These are phyloP conservation scores for Acanthamoeba lenticulata DNA, from an alignment of 208 protist genomes.

Conservation along the genomic window DNA sequence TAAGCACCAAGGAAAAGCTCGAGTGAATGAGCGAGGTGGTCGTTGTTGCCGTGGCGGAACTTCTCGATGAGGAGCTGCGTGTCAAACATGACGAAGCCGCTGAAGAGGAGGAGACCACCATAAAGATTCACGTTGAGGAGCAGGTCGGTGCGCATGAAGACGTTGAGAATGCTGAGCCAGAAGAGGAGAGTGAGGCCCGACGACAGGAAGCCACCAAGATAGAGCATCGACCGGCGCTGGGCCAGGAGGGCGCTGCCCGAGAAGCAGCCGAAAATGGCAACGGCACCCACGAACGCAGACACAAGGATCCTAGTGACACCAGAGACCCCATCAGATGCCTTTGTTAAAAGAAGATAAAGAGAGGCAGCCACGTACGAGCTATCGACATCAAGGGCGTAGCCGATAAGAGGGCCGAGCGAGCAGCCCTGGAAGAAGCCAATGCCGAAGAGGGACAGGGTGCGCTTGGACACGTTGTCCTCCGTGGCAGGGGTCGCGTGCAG, in stretches of 20 bases:
- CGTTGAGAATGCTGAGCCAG: neutral
- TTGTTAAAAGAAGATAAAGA: neutral
- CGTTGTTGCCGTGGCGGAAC: neutral
- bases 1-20: slow-evolving; percentile 33
- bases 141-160: neutral
- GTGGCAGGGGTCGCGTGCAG: neutral
- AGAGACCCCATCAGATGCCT: neutral
- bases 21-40: neutral
- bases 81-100: slow-evolving; percentile 52
- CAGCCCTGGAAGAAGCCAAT: slow-evolving; percentile 37
- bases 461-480: slow-evolving; percentile 4
- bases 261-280: slow-evolving; percentile 16
- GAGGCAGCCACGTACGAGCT: neutral
- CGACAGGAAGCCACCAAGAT: neutral
- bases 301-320: neutral
- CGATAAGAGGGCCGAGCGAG: neutral
- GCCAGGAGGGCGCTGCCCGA: slow-evolving; percentile 28
- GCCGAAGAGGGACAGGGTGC: neutral
- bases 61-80: slow-evolving; percentile 45
- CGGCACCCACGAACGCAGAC: neutral
- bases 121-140: neutral
- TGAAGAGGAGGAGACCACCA: neutral
- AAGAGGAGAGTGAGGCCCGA: neutral
- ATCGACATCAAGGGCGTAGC: neutral
- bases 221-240: slow-evolving; percentile 33